Percentiles rank a stretch among this genome's conserved stretches.
phyloP scores from a whole-genome alignment of 2,329 filamentous ascomycete genomes.

The Alternaria arborescens region DNA sequence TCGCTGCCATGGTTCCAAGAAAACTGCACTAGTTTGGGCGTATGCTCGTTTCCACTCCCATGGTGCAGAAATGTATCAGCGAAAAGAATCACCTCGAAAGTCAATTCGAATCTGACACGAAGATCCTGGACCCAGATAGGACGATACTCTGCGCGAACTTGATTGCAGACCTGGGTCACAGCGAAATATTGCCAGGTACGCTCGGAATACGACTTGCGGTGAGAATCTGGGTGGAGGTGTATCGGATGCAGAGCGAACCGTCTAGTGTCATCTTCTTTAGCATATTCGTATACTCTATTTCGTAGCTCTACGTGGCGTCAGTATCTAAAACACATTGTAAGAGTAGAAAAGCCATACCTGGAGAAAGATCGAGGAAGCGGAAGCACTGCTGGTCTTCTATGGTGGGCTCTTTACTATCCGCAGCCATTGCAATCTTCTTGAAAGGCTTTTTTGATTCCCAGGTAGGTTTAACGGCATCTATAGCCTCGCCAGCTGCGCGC shows the following conservation, averaged over 20 bases:
- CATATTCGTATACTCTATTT: neutral
- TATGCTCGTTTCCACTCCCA: neutral
- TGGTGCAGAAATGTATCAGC: neutral
- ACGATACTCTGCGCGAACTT: constrained; percentile 10
- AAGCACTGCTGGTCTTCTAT: neutral
- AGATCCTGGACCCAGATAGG: neutral
- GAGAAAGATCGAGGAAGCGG: neutral
- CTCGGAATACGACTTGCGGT: neutral
- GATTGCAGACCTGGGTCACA: neutral
- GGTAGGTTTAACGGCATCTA: neutral
- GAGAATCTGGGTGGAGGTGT: neutral
- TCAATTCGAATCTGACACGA: neutral
- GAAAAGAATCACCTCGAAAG: neutral
- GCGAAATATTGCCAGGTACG: neutral
- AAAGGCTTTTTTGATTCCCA: neutral
- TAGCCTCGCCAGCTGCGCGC: neutral
- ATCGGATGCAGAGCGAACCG: neutral
- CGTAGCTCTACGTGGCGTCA: rapidly evolving
- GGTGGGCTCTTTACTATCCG: no score
- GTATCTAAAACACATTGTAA: neutral
- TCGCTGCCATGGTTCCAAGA: neutral
- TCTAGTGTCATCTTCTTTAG: neutral
- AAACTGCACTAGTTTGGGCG: neutral
- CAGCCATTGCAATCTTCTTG: neutral
- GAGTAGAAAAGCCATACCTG: neutral